A percentile compares a stretch with the other conserved stretches of the same genome.
Conservation (phyloP, 2,329 filamentous ascomycete genomes). For the Sclerotinia sclerotiorum region DNA sequence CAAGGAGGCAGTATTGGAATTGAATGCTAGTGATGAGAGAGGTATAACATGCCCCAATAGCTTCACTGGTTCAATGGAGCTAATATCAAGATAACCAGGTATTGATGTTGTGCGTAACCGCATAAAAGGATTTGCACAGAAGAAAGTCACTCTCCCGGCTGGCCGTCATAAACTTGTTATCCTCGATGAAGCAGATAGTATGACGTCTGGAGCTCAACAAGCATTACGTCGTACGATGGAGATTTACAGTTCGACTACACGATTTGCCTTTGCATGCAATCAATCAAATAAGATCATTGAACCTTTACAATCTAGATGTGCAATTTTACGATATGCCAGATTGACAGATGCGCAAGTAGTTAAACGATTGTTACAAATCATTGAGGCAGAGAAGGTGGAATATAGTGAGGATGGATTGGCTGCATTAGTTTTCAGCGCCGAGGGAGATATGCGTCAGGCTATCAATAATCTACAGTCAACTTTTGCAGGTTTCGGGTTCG, state of each 20-base stretch:
- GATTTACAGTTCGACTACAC: slow-evolving; percentile 93
- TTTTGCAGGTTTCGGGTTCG: slow-evolving; percentile 88
- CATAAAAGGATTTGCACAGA: slow-evolving; percentile 98
- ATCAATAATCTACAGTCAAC: slow-evolving; percentile 99
- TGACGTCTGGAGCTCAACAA: slow-evolving; percentile 96
- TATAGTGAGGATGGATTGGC: slow-evolving; percentile 92
- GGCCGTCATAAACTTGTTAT: slow-evolving; percentile 96
- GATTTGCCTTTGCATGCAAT: slow-evolving; percentile 98
- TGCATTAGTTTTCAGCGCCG: slow-evolving; percentile 93
- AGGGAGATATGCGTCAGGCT: slow-evolving; percentile 97
- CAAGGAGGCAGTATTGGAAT: slow-evolving; percentile 94
- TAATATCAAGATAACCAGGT: slow-evolving; percentile 48
- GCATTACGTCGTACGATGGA: slow-evolving; percentile 96
- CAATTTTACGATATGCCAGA: slow-evolving; percentile 89
- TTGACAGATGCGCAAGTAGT: slow-evolving; percentile 92
- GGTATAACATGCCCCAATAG: slow-evolving; percentile 48
- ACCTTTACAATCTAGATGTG: slow-evolving; percentile 94
- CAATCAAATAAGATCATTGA: slow-evolving; percentile 99
- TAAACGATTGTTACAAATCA: slow-evolving; percentile 86
- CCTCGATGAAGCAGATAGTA: slow-evolving; percentile 95
- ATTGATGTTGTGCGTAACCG: slow-evolving; percentile 97
- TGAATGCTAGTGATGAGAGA: slow-evolving; percentile 95
- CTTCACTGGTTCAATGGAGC: neutral
- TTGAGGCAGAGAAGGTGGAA: slow-evolving; percentile 85
- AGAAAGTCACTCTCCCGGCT: slow-evolving; percentile 91